Evolutionary conservation across 2,329 filamentous ascomycete genomes (phyloP).

Genomic region (Ascomycota sp.): DNA sequence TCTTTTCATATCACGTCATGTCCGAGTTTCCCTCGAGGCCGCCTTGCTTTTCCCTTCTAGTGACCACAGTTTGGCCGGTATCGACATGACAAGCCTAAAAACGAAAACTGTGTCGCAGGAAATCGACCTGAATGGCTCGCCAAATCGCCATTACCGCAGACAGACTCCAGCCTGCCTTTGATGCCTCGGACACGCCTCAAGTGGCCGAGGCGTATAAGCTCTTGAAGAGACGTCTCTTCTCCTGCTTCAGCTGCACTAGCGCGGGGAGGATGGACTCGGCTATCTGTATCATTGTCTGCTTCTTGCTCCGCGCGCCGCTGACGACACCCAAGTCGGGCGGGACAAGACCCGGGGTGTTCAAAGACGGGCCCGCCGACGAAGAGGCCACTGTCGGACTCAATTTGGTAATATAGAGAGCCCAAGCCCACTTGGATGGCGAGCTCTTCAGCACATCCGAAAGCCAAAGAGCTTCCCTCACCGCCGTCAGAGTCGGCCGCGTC

Average conservation of each 20-base stretch:
- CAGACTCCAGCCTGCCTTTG: too few species aligned
- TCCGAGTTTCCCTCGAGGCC: too few species aligned
- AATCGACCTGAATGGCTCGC: too few species aligned
- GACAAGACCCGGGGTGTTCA: conserved; percentile 8
- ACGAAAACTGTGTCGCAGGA: too few species aligned
- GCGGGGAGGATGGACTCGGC: conserved; percentile 18
- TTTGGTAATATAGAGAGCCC: conserved; percentile 13
- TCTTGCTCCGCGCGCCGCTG: conserved; percentile 12
- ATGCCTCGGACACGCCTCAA: too few species aligned
- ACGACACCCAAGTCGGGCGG: conserved; percentile 15
- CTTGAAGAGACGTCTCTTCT: conserved; percentile 1
- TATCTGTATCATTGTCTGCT: conserved; percentile 16
- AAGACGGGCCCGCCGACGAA: conserved; percentile 18
- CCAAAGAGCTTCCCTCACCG: conserved; percentile 1
- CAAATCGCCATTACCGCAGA: too few species aligned
- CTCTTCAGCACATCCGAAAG: conserved; percentile 9
- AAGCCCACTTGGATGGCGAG: conserved; percentile 15
- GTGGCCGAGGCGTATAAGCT: too few species aligned
- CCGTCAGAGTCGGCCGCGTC: background rate
- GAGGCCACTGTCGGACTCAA: conserved; percentile 8
- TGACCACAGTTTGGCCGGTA: too few species aligned
- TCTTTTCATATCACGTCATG: too few species aligned
- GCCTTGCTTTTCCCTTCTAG: too few species aligned
- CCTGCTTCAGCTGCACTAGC: conserved; percentile 10
- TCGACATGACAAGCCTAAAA: too few species aligned